phyloP scores from a whole-genome alignment of 495 filamentous ascomycete species.

The Immersiella caudata region DNA sequence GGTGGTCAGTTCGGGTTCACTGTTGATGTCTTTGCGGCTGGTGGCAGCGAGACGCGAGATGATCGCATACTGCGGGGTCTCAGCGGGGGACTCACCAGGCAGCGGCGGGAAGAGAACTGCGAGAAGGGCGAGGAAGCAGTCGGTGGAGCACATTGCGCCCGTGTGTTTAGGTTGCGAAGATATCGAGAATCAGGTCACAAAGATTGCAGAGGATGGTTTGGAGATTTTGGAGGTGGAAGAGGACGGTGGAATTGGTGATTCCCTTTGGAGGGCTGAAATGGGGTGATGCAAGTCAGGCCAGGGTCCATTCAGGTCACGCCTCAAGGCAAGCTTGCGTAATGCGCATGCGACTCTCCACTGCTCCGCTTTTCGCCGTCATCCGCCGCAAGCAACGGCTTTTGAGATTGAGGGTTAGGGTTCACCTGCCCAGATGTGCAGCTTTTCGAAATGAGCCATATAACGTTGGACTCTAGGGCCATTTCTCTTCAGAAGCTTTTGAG shows the following conservation, averaged over 20 bases:
- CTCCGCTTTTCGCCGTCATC: background rate
- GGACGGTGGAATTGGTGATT: background rate
- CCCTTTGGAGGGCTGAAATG: background rate
- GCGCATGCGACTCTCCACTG: background rate
- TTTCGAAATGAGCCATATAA: slow-evolving; percentile 6
- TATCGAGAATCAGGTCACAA: background rate
- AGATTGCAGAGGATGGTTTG: background rate
- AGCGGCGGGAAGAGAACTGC: slow-evolving; percentile 94
- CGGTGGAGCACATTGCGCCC: slow-evolving; percentile 62
- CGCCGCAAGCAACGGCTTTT: background rate
- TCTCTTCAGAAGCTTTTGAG: too few species aligned
- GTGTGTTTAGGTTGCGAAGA: background rate
- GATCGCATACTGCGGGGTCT: slow-evolving; percentile 21
- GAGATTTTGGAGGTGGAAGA: background rate
- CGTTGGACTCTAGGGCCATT: background rate
- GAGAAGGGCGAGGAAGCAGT: slow-evolving; percentile 85
- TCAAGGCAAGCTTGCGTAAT: slow-evolving; percentile 12
- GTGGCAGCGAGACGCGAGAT: slow-evolving; percentile 19
- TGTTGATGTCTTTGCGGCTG: background rate
- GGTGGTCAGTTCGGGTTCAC: slow-evolving; percentile 24
- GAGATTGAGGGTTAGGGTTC: slow-evolving; percentile 5
- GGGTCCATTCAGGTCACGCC: slow-evolving; percentile 5
- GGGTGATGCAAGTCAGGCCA: background rate
- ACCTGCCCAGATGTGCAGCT: background rate
- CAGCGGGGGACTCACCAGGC: slow-evolving; percentile 64